Evolutionary conservation across 495 filamentous ascomycete species (phyloP).

Genomic region (Chaetomium cochliodes): DNA sequence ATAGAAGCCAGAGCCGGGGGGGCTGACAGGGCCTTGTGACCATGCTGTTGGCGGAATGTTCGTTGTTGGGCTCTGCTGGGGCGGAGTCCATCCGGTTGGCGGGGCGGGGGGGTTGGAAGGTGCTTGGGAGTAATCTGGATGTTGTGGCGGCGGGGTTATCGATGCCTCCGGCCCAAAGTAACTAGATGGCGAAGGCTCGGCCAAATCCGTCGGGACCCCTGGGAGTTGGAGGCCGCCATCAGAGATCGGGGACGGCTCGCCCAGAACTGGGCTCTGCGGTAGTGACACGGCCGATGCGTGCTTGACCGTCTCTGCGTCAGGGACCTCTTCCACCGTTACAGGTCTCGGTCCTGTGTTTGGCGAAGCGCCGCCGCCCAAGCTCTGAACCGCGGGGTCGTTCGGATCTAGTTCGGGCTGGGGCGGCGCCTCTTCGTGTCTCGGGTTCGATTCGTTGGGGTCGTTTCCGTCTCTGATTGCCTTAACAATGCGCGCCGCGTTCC

Average conservation of each 20-base stretch:
- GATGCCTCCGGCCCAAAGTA: conserved; percentile 32
- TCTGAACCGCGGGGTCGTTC: conserved; percentile 62
- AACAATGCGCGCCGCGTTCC: conserved; percentile 85
- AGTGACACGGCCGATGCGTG: conserved; percentile 39
- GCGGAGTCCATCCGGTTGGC: conserved; percentile 23
- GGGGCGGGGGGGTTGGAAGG: conserved; percentile 26
- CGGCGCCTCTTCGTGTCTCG: conserved; percentile 53
- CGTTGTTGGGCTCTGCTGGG: conserved; percentile 27
- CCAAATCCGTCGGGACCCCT: conserved; percentile 35
- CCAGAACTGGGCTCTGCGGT: conserved; percentile 41
- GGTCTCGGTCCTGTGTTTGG: conserved; percentile 47
- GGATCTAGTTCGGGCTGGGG: conserved; percentile 51
- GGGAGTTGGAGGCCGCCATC: conserved; percentile 35
- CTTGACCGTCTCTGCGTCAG: conserved; percentile 45
- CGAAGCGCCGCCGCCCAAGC: conserved; percentile 42
- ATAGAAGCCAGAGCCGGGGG: conserved; percentile 16
- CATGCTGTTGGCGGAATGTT: conserved; percentile 29
- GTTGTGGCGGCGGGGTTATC: conserved; percentile 27
- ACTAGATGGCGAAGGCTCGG: conserved; percentile 28
- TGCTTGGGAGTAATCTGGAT: conserved; percentile 22
- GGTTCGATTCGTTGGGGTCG: conserved; percentile 90
- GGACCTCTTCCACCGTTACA: conserved; percentile 55
- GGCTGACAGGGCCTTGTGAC: conserved; percentile 19
- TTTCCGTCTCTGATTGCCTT: conserved; percentile 89
- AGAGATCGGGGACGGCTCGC: conserved; percentile 44